A percentile compares a stretch with the other conserved stretches of the same genome.
These are phyloP conservation scores for Xerophyta viscosa DNA, from an alignment of 106 monocot species.

Conservation along the genomic window DNA sequence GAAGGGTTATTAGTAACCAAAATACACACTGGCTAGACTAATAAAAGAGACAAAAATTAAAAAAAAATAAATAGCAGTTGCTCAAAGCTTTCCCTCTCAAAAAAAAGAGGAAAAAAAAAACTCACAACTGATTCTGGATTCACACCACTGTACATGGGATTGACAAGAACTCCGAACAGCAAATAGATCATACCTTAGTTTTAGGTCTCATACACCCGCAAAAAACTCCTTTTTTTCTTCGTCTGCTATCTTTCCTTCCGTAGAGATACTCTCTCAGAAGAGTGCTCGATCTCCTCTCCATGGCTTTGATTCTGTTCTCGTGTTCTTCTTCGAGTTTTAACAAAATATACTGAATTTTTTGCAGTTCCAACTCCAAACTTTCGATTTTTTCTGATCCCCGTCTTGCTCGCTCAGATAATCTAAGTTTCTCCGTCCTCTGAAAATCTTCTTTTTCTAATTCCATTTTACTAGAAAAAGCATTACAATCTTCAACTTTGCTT, in stretches of 20 bases:
- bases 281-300: slow-evolving; percentile 24
- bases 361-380: slow-evolving; percentile 70
- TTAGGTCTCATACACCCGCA: slow-evolving; percentile 44
- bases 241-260: slow-evolving; percentile 28
- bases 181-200: slow-evolving; percentile 11
- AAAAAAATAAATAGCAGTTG: no score
- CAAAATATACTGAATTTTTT: slow-evolving; percentile 61
- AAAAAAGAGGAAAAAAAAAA: no score
- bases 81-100: no score
- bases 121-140: no score
- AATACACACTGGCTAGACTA: no score
- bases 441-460: slow-evolving; percentile 16
- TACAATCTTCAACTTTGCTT: slow-evolving; percentile 33
- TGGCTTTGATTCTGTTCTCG: slow-evolving; percentile 12
- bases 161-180: no score
- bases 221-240: slow-evolving; percentile 14
- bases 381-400: slow-evolving; percentile 67
- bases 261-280: slow-evolving; percentile 56
- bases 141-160: no score
- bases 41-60: no score
- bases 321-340: slow-evolving; percentile 69
- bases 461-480: slow-evolving; percentile 2
- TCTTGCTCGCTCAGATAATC: slow-evolving; percentile 37
- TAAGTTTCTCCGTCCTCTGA: slow-evolving; percentile 12
- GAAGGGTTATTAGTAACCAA: no score